Evolutionary conservation across 2,329 filamentous ascomycete genomes (phyloP), one percentile per base, ranked within the genome.

Genomic region (Myriangium duriaei): DNA sequence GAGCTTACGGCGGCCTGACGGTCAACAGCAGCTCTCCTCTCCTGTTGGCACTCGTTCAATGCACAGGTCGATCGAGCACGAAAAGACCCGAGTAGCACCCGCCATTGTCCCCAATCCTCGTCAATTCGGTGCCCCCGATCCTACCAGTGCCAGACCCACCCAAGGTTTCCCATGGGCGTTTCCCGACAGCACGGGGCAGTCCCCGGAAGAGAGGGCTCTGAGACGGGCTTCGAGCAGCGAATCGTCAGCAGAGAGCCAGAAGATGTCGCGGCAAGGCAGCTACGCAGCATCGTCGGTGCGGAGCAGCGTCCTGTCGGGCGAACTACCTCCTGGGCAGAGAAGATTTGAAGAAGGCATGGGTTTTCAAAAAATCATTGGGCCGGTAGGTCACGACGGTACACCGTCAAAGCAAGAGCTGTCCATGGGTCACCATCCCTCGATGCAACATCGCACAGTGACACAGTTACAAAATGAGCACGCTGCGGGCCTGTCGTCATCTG

Each of bases 111-210:
- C 81, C 1, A 64, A 65, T 18, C 47, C 80, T 65, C 45, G 79
- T 67, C 47, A 76, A 64, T 59, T 74, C 64, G 51, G 82, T 69
- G 62, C 79, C 73, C 51, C 77, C 65, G 63, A 69, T 52, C 66
- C 67, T 5, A 68, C 63, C 48, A 82, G 82, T 28, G 77, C 80
- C 18, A 79, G 84, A 54, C 81, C 82, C 4, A 87, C 80, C 9
- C 85, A 85, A 57, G 82, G 82, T 54, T 81, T 81, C 55, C 79
- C 82, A 4, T 88, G 82, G 81, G 82, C 82, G 47, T 87, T 87
- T 49, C 81, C 82, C 1, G 81, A 84, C 51, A 75, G 80, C 38
- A 72, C 77, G 37, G 29, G 31, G 11, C 17, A 34, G 11, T 74
- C 80, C 41, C 63, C 58, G 24, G 68, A 65, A 30, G 64, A 68